Evolutionary conservation across 306 rosid genomes (phyloP).

Genomic region (Begonia fuchsioides): DNA sequence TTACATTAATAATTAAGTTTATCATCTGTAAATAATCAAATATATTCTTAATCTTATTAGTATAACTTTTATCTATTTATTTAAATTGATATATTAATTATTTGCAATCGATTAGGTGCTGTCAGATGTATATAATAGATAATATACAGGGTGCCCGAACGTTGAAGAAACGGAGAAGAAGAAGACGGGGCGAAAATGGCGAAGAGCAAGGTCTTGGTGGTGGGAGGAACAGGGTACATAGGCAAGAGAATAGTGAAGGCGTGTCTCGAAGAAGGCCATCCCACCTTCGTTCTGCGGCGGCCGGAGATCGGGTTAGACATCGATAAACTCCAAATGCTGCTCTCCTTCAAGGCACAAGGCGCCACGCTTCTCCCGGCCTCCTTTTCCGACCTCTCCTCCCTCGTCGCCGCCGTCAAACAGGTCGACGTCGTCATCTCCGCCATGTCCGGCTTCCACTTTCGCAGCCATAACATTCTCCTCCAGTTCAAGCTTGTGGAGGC

Average conservation of each 20-base stretch:
- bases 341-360: conserved; percentile 57
- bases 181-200: conserved; percentile 16
- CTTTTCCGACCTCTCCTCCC: conserved; percentile 45
- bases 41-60: too few relatives aligned
- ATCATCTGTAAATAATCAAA: too few relatives aligned
- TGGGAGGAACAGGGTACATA: conserved; percentile 70
- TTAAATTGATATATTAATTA: too few relatives aligned
- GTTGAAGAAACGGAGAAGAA: too few relatives aligned
- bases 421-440: conserved; percentile 68
- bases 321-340: conserved; percentile 48
- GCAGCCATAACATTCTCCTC: conserved; percentile 48
- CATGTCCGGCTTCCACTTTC: conserved; percentile 67
- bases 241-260: conserved; percentile 67
- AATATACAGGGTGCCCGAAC: background rate
- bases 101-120: too few relatives aligned
- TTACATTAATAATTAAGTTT: too few relatives aligned
- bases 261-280: conserved; percentile 51
- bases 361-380: conserved; percentile 57
- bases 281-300: conserved; percentile 49
- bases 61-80: too few relatives aligned
- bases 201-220: conserved; percentile 64
- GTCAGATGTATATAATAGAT: background rate
- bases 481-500: conserved; percentile 83
- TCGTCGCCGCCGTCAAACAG: conserved; percentile 49
- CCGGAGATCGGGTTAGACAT: conserved; percentile 56